Conservation (phyloP, 2,329 filamentous ascomycete species). For the Penicillium verrucosum region DNA sequence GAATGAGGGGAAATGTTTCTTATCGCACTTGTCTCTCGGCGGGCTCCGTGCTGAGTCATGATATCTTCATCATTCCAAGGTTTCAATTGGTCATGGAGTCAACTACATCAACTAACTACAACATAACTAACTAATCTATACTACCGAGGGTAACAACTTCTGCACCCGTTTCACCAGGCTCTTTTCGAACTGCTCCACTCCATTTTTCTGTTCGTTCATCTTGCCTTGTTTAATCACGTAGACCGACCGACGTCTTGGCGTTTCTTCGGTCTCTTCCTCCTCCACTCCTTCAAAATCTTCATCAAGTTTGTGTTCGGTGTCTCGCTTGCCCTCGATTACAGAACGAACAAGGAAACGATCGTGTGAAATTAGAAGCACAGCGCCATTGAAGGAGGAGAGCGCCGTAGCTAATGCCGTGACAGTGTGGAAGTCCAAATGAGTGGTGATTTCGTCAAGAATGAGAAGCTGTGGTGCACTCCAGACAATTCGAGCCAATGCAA, state of each 20-base stretch:
- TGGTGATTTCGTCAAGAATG: conserved; percentile 77
- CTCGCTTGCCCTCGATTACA: conserved; percentile 62
- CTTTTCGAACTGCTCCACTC: conserved; percentile 64
- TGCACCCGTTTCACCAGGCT: conserved; percentile 59
- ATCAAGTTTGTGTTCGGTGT: conserved; percentile 37
- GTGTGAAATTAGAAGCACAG: conserved; percentile 74
- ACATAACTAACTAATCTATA: background rate
- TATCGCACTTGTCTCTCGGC: conserved; percentile 7
- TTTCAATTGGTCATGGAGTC: background rate
- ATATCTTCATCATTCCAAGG: too few species aligned
- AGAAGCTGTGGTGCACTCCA: conserved; percentile 68
- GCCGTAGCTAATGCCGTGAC: conserved; percentile 68
- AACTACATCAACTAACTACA: background rate
- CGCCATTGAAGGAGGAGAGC: conserved; percentile 66
- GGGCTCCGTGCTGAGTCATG: conserved; percentile 11
- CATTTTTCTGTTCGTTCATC: conserved; percentile 55
- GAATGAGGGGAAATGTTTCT: conserved; percentile 11
- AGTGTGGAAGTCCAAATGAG: conserved; percentile 79
- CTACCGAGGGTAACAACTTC: conserved; percentile 37
- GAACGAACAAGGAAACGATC: conserved; percentile 77
- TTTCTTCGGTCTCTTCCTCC: conserved; percentile 43
- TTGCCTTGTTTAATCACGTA: conserved; percentile 60
- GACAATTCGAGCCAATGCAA: conserved; percentile 66
- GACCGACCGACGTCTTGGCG: conserved; percentile 52
- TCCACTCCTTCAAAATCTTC: conserved; percentile 49